Evolutionary conservation across 345 rosid species (phyloP), one percentile per base, ranked within the genome.

Genomic region (Sonneratia alba): DNA sequence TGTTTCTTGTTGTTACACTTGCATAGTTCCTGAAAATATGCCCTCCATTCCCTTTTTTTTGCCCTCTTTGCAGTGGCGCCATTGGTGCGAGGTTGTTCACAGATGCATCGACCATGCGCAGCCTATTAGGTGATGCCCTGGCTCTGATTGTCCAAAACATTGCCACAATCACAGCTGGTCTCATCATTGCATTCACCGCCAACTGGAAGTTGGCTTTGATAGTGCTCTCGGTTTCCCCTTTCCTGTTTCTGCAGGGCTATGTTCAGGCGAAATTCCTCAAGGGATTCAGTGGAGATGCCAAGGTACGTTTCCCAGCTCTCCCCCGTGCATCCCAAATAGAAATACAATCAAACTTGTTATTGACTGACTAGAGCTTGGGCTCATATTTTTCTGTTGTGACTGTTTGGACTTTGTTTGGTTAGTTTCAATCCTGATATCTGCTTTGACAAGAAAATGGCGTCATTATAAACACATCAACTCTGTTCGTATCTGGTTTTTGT

Each of bases 41-140:
- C 36, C n/a, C 38, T 36, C 3, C 34, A 65, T 57, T 75, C 45
- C 40, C 51, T 36, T 34, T 7, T 42, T 76, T 59, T 9, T 9
- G 13, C 51, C 47, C 18, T 42, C 48, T 71, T 74, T 67, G 34
- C 81, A 88, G 90, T 71, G 93, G 93, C 32, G 90, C 87, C 11
- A 74, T 88, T 37, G 90, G 93, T 15, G 88, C 93, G 15, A 85
- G 93, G 63, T 73, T 88, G 68, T 88, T 89, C 1, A 81, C 88
- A 0, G 91, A 88, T 80, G 93, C 93, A 32, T 79, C 91, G 13
- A 73, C 77, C 3, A 78, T 88, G 67, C 74, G 85, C 59, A 69
- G 81, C 68, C 77, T 88, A 13, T 88, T 88, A 16, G 89, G 93
- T 1, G 93, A 88, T 55, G 65, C 85, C 37, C 66, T 88, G 79